A percentile compares a stretch with the other conserved stretches of the same genome.
These are phyloP conservation scores for Ilyonectria robusta DNA, from an alignment of 2,329 filamentous ascomycete species.

Conservation along the genomic window DNA sequence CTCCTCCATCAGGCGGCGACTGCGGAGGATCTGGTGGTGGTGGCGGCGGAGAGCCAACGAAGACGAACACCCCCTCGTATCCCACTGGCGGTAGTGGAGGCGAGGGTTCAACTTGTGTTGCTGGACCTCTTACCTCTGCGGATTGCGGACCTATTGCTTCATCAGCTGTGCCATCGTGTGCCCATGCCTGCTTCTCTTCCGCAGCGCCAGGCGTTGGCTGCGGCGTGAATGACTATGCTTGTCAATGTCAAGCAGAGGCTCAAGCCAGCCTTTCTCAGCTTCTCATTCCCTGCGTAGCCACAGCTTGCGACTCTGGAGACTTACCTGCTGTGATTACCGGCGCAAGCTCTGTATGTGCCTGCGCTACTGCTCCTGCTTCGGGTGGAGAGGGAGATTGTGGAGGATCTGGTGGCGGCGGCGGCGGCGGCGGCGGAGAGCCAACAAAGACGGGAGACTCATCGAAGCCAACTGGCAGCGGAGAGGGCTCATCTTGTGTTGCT, in stretches of 20 bases:
- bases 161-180: conserved; percentile 47
- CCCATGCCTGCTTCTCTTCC: conserved; percentile 47
- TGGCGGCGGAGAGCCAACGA: conserved; percentile 10
- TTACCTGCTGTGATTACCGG: conserved; percentile 47
- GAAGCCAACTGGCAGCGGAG: conserved; percentile 13
- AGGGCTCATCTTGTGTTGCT: conserved; percentile 24
- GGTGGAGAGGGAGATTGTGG: conserved; percentile 1
- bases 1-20: conserved; percentile 17
- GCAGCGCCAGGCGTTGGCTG: conserved; percentile 47
- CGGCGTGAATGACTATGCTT: conserved; percentile 45
- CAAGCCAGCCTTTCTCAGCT: conserved; percentile 42
- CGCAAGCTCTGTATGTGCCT: conserved; percentile 44
- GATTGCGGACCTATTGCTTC: conserved; percentile 46
- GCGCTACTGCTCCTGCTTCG: conserved; percentile 25
- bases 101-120: conserved; percentile 30
- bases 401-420: conserved; percentile 8
- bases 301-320: conserved; percentile 42
- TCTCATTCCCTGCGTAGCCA: conserved; percentile 50
- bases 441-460: neutral
- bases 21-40: conserved; percentile 20
- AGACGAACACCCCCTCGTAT: neutral
- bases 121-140: conserved; percentile 18
- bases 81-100: conserved; percentile 29
- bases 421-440: conserved; percentile 14
- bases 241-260: conserved; percentile 47